Base-by-base conservation (phyloP, 2,329 filamentous ascomycete species). In the Aureobasidium namibiae region DNA sequence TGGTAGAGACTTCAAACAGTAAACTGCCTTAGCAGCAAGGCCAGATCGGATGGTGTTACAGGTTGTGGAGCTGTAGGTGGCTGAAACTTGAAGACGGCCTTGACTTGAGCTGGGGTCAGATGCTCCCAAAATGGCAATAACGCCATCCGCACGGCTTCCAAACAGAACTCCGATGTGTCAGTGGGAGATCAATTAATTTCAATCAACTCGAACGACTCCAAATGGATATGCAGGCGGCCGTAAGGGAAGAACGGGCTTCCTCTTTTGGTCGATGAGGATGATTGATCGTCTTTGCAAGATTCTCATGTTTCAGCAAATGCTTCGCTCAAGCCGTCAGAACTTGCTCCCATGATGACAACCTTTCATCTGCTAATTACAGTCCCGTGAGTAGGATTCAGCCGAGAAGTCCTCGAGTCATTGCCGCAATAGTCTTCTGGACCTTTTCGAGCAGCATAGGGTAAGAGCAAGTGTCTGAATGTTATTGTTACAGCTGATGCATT, bases 101-200 rank as follows among this genome's bases (percentile, higher is more conserved):
- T 41, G 36, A 33, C 33, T 21, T 31, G 38, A 33, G n/a, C 48
- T 26, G 18, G 48, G 48, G 46, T 50, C 9, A 9, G n/a, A 34
- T 21, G 23, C 24, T 31, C 24, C n/a, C 29, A 21, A 26, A n/a
- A 36, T 31, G 46, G 4, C 23, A 38, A 54, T 54, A 33, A 42
- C 36, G 50, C 50, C 50, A 54, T 54, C 21, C 14, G 50, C 50
- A 54, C 50, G 24, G 50, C 50, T 54, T 24, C 23, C 18, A 11
- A 31, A 16, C 16, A 42, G 23, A 41, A 33, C 31, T 16, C 26
- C 14, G 23, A 36, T 54, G n/a, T n/a, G n/a, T 23, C 33, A 31
- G n/a, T 41, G 36, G 29, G 29, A 42, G 24, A 33, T 42, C 50
- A 42, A 31, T 31, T 23, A 54, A 41, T 41, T 18, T 42, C 38